Percentiles rank a stretch among this genome's conserved stretches.
Evolutionary conservation across 768 basidiomycete genomes (phyloP).

Genomic region (Russula emetica): DNA sequence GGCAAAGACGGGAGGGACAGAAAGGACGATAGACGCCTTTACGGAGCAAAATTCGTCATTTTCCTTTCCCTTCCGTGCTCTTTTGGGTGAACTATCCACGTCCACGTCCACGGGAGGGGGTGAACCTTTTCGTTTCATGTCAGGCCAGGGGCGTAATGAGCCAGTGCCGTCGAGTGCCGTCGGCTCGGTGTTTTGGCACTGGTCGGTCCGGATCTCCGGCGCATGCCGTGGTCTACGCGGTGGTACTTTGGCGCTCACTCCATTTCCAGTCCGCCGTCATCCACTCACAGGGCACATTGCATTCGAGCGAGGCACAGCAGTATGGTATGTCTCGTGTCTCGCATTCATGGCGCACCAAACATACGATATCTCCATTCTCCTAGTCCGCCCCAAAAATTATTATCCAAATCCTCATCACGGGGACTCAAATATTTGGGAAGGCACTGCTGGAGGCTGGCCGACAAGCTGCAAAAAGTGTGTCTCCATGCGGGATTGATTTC

Average conservation of each 20-base stretch:
- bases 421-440: constrained; percentile 81
- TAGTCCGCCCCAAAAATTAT: constrained; percentile 79
- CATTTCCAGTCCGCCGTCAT: neutral
- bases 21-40: constrained; percentile 61
- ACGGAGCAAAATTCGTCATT: constrained; percentile 56
- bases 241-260: neutral
- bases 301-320: neutral
- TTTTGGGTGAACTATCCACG: constrained; percentile 27
- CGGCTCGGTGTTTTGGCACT: neutral
- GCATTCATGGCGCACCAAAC: neutral
- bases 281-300: too few species aligned
- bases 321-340: constrained; percentile 11
- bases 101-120: constrained; percentile 30
- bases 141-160: neutral
- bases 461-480: constrained; percentile 90
- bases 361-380: neutral
- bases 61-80: constrained; percentile 33
- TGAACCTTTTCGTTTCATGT: constrained; percentile 18
- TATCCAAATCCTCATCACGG: constrained; percentile 73
- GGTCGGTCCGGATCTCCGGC: neutral
- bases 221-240: neutral
- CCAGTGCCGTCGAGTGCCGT: neutral
- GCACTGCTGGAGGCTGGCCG: constrained; percentile 85
- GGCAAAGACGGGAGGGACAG: constrained; percentile 79
- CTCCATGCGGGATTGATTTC: neutral